Percentiles rank a stretch among this genome's conserved stretches.
Evolutionary conservation across 2,329 filamentous ascomycete species (phyloP).

Genomic region (Hypoxylon sp.): DNA sequence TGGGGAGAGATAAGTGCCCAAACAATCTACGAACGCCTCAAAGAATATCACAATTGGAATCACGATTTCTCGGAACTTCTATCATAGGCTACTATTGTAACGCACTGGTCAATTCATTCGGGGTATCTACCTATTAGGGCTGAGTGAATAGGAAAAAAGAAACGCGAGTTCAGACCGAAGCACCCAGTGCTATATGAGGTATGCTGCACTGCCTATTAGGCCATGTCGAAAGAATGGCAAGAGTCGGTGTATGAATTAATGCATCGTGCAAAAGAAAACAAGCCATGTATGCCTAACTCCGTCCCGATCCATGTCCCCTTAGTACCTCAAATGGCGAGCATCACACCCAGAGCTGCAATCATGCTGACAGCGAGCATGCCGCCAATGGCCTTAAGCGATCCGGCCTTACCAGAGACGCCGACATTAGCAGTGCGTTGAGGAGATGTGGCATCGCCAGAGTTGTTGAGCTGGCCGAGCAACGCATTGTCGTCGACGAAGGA

Average conservation of each 20-base stretch:
- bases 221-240: slow-evolving; percentile 7
- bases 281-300: slow-evolving; percentile 2
- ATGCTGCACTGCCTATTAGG: slow-evolving; percentile 10
- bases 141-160: slow-evolving; percentile 4
- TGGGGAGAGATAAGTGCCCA: too few relatives aligned
- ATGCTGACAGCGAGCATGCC: slow-evolving; percentile 37
- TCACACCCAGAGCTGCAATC: slow-evolving; percentile 45
- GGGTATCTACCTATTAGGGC: slow-evolving; percentile 40
- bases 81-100: slow-evolving; percentile 1
- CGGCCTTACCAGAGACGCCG: slow-evolving; percentile 41
- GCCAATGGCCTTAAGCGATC: slow-evolving; percentile 34
- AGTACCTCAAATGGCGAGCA: slow-evolving; percentile 42
- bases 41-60: too few relatives aligned
- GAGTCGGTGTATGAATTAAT: slow-evolving; percentile 8
- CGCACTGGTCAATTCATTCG: slow-evolving; percentile 21
- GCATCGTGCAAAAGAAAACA: slow-evolving; percentile 14
- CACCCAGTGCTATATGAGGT: slow-evolving; percentile 8
- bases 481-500: slow-evolving; percentile 52
- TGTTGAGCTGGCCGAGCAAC: slow-evolving; percentile 54
- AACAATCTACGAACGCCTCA: too few relatives aligned
- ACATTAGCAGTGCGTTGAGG: slow-evolving; percentile 42
- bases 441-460: slow-evolving; percentile 5
- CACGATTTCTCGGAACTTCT: too few relatives aligned
- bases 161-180: slow-evolving; percentile 6
- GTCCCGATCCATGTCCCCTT: neutral